Evolutionary conservation across 179 eudicot genomes (phyloP), one percentile per base, ranked within the genome.

Genomic region (Beta lomatogona): DNA sequence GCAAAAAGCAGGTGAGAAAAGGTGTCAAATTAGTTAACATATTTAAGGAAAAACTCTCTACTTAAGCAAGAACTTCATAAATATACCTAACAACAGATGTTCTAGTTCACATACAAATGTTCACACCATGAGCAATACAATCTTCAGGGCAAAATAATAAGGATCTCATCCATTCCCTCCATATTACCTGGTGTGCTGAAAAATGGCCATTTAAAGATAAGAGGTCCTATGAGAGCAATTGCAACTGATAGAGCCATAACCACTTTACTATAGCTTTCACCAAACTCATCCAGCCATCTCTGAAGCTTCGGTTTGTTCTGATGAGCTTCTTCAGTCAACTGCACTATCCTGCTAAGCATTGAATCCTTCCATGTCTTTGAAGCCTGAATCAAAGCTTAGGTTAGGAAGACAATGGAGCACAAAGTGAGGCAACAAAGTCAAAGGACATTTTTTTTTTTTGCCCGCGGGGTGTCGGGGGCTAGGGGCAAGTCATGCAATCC

Each of bases 241-340:
- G 93, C 95, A 84, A 88, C 88, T 72, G 99, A 96, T 82, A 94
- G 81, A 69, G 89, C 82, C 78, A 96, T 89, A 77, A 96, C 99
- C 84, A 90, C 91, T 88, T 92, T 89, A 86, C 98, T 94, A 78
- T 96, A 96, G 65, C 77, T 86, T 83, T 94, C 99, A 44, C 99
- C 99, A 87, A 96, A 96, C 81, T 91, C 93, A 89, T 96, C 98
- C 69, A 96, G 83, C 99, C 99, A 96, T 85, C 99, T 85, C 80
- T 96, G 97, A 82, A 96, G 99, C 87, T 88, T 91, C 73, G 99
- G 97, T 80, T 96, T 96, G 82, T 93, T 94, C 77, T 86, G 88
- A 64, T 91, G 96, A 70, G 99, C 99, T 89, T 93, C 94, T 89
- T 93, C 98, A 60, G 99, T 94, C 87, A 96, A 82, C 77, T 96